Evolutionary conservation across 2,329 filamentous ascomycete species (phyloP), one percentile per base, ranked within the genome.

Genomic region (Colletotrichum sp.): DNA sequence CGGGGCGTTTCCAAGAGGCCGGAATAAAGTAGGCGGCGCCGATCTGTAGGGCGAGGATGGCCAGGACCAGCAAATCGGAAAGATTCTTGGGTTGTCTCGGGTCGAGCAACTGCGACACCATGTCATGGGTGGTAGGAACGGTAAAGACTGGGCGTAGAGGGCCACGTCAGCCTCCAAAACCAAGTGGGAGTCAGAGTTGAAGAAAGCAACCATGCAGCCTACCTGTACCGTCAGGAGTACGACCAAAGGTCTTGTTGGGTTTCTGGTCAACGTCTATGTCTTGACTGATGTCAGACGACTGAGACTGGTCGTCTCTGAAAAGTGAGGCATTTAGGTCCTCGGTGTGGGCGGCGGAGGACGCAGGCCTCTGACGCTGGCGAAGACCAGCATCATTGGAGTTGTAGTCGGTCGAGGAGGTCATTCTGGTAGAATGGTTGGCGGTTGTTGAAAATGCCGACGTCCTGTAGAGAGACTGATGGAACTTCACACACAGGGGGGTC

Each of bases 91-190:
- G 96, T 83, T 99, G 94, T 79, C 94, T 95, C 68, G 97, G 97
- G 81, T 98, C 97, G 80, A 99, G 92, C 71, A 99, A 91, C 87
- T 99, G 97, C 68, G 96, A 98, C 80, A 99, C 96, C 97, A 99
- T 99, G 87, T 99, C 97, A 89, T 98, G 96, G 72, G 97, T 99
- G 77, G 95, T 93, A 64, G 97, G 97, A 71, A 99, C 97, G 75
- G 95, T 94, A 84, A 99, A 99, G 81, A 98, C 97, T 99, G 82
- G 64, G 79, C 60, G 63, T 36, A n/a, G 36, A 64, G 55, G 64
- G 36, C n/a, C 34, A 71, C 44, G 28, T 65, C 16, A 39, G 70
- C 32, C 68, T 52, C 70, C 52, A 36, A 26, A 39, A 30, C 13
- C 52, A 62, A 28, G 18, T n/a, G 34, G 26, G 34, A 65, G 18